phyloP scores from a whole-genome alignment of 768 basidiomycete species.

The Clavulina sp. region DNA sequence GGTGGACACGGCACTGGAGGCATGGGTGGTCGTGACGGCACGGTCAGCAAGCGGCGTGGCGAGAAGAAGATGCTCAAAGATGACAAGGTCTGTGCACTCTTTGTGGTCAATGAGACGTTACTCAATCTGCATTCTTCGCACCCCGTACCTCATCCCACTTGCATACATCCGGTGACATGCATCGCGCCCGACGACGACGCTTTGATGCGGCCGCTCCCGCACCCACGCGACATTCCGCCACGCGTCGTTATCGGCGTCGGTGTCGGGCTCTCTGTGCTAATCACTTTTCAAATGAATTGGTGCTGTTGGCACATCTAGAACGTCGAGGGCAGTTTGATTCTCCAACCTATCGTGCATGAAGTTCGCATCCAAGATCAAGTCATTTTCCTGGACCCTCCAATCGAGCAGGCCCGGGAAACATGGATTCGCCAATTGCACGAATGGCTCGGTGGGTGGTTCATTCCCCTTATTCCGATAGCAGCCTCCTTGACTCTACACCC shows the following conservation, averaged over 20 bases:
- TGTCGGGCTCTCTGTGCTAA: no score
- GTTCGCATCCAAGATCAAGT: constrained; percentile 98
- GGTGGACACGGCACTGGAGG: no score
- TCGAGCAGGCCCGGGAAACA: constrained; percentile 78
- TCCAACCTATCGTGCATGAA: constrained; percentile 85
- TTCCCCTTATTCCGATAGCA: neutral
- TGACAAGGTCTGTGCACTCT: constrained; percentile 40
- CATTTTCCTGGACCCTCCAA: constrained; percentile 95
- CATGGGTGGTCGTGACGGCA: constrained; percentile 41
- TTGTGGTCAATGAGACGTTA: neutral
- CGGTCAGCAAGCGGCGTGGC: constrained; percentile 47
- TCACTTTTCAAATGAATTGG: neutral
- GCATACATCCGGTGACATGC: no score
- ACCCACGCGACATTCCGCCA: no score
- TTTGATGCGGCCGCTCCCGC: no score
- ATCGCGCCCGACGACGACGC: no score
- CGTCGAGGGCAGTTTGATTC: constrained; percentile 50
- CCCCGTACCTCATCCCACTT: no score
- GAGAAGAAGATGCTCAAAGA: constrained; percentile 53
- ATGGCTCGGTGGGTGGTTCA: constrained; percentile 46
- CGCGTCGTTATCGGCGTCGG: no score
- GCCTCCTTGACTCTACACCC: neutral
- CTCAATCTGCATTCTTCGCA: neutral
- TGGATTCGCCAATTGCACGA: constrained; percentile 85
- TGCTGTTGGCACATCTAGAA: constrained; percentile 25